Conservation (phyloP, 2,329 filamentous ascomycete species). For the Pseudogymnoascus destructans region DNA sequence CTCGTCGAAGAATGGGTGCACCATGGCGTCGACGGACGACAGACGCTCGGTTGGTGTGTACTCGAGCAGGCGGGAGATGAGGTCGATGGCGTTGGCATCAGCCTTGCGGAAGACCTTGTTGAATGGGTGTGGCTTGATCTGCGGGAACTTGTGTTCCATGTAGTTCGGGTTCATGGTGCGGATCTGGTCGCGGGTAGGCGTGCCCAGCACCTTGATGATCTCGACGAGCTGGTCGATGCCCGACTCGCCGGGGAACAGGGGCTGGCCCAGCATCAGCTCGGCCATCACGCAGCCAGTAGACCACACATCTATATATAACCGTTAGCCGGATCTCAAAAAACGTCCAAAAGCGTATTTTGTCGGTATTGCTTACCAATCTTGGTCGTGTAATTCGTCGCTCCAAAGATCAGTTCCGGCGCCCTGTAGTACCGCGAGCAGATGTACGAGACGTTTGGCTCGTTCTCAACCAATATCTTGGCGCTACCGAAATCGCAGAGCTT, state of each 20-base stretch:
- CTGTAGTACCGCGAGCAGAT: slow-evolving; percentile 99
- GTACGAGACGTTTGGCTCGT: slow-evolving; percentile 98
- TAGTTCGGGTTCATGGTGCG: slow-evolving; percentile 99
- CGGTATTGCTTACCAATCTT: slow-evolving; percentile 72
- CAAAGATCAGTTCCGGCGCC: slow-evolving; percentile 94
- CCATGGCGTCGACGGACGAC: slow-evolving; percentile 89
- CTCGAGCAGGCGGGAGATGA: slow-evolving; percentile 86
- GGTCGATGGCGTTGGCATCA: slow-evolving; percentile 79
- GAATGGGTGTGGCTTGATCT: slow-evolving; percentile 99
- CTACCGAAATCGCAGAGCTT: slow-evolving; percentile 99
- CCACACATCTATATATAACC: slow-evolving; percentile 66
- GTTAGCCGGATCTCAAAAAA: slow-evolving; percentile 15
- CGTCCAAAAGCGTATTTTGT: slow-evolving; percentile 6
- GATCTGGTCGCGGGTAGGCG: slow-evolving; percentile 93
- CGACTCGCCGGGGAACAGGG: slow-evolving; percentile 93
- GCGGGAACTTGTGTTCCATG: slow-evolving; percentile 99
- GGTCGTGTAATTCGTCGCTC: slow-evolving; percentile 97
- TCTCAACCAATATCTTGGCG: slow-evolving; percentile 95
- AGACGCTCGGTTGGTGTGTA: slow-evolving; percentile 95
- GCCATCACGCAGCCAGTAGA: slow-evolving; percentile 99
- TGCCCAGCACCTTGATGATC: slow-evolving; percentile 98
- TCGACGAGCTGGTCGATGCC: slow-evolving; percentile 97
- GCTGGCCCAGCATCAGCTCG: slow-evolving; percentile 96
- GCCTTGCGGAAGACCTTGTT: slow-evolving; percentile 99
- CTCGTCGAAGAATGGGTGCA: slow-evolving; percentile 97